These are phyloP conservation scores for Metschnikowia borealis DNA, from an alignment of 805 yeast species.

Conservation along the genomic window DNA sequence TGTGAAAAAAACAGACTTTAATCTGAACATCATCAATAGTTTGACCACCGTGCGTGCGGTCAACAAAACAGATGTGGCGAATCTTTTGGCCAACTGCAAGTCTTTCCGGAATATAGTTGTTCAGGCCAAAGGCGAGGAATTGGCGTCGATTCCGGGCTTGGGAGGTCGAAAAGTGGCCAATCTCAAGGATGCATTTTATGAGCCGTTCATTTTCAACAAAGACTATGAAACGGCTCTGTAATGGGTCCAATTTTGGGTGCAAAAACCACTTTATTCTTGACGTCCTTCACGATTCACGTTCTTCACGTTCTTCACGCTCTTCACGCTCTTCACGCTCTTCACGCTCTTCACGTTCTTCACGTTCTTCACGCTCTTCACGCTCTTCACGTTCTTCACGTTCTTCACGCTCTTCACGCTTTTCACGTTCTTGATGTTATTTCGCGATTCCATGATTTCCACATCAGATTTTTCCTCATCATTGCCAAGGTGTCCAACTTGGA, in stretches of 20 bases:
- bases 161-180: conserved; percentile 45
- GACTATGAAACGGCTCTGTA: conserved; percentile 9
- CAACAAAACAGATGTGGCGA: conserved; percentile 53
- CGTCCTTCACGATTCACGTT: too few species aligned
- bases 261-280: too few species aligned
- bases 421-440: too few species aligned
- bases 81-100: conserved; percentile 47
- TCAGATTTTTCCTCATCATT: conserved; percentile 39
- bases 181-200: conserved; percentile 38
- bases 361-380: too few species aligned
- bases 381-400: too few species aligned
- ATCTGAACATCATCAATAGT: conserved; percentile 41
- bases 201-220: conserved; percentile 49
- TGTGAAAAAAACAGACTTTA: conserved; percentile 38
- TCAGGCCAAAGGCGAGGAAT: conserved; percentile 22
- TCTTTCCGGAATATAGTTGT: conserved; percentile 39
- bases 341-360: too few species aligned
- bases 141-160: conserved; percentile 43
- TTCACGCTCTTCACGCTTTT: too few species aligned
- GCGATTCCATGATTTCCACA: too few species aligned
- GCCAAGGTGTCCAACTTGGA: conserved; percentile 95
- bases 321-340: too few species aligned
- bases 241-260: too few species aligned
- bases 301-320: too few species aligned
- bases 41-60: conserved; percentile 45